Evolutionary conservation across 306 rosid species (phyloP).

Genomic region (Dryas octopetala): DNA sequence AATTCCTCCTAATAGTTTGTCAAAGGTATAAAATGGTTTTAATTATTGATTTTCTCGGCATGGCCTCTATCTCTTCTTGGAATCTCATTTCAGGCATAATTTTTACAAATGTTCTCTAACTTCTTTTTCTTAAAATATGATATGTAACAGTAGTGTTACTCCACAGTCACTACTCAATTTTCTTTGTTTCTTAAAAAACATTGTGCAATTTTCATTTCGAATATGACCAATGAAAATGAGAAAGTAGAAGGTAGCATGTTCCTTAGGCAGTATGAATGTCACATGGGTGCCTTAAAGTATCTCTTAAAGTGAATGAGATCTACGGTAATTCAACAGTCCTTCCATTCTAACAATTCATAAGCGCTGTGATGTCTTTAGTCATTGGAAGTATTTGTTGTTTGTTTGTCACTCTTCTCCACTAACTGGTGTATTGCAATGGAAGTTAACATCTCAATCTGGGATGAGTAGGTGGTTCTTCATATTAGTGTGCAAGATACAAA

Average conservation of each 20-base stretch:
- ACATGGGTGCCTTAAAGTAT: background rate
- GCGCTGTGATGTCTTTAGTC: background rate
- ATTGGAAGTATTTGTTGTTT: background rate
- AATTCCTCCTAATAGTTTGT: conserved; percentile 85
- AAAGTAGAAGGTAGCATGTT: background rate
- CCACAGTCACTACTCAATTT: background rate
- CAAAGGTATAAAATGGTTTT: conserved; percentile 56
- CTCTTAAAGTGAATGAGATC: background rate
- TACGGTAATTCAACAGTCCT: background rate
- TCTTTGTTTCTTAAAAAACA: background rate
- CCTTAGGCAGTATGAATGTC: background rate
- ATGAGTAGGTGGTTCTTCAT: background rate
- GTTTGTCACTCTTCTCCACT: conserved; percentile 4
- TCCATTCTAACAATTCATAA: background rate
- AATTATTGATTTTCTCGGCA: background rate
- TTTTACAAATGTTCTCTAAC: background rate
- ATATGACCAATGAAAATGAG: background rate
- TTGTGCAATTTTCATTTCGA: background rate
- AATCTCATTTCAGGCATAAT: conserved; percentile 3
- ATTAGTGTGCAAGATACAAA: background rate
- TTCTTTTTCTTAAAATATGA: background rate
- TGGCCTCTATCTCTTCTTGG: conserved; percentile 9
- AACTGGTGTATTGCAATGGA: background rate
- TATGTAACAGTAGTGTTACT: background rate
- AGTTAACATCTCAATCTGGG: background rate